A percentile compares a stretch with the other conserved stretches of the same genome.
These are phyloP conservation scores for Chamaenerion angustifolium DNA, from an alignment of 345 rosid genomes.

Conservation along the genomic window DNA sequence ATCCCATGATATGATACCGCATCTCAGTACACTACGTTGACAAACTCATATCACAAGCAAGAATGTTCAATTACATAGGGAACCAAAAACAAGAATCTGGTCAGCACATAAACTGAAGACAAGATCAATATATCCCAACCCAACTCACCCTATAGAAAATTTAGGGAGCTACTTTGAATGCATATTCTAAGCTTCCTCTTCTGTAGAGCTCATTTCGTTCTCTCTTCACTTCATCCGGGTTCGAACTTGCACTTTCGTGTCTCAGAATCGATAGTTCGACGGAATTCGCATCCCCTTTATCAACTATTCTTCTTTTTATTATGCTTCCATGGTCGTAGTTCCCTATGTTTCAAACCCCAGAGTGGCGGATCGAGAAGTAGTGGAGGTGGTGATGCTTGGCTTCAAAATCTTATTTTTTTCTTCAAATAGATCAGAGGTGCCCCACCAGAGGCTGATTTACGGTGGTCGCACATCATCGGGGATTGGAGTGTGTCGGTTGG, in stretches of 20 bases:
- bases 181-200: slow-evolving; percentile 56
- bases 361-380: slow-evolving; percentile 35
- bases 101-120: too few species aligned
- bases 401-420: slow-evolving; percentile 57
- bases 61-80: too few species aligned
- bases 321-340: slow-evolving; percentile 91
- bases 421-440: slow-evolving; percentile 63
- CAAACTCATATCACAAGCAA: too few species aligned
- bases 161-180: slow-evolving; percentile 5
- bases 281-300: not conserved
- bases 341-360: slow-evolving; percentile 63
- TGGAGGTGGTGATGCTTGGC: slow-evolving; percentile 36
- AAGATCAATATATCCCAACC: too few species aligned
- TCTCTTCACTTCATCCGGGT: slow-evolving; percentile 70
- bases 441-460: slow-evolving; percentile 75
- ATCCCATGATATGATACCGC: too few species aligned
- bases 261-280: slow-evolving; percentile 4
- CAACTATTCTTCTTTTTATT: slow-evolving; percentile 27
- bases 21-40: too few species aligned
- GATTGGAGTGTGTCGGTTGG: slow-evolving; percentile 21
- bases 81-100: too few species aligned
- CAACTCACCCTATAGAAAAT: too few species aligned
- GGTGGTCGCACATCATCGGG: slow-evolving; percentile 36
- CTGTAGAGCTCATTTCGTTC: slow-evolving; percentile 73
- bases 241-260: slow-evolving; percentile 14